phyloP scores from a whole-genome alignment of 768 basidiomycete genomes.

The Termitomyces sp. region DNA sequence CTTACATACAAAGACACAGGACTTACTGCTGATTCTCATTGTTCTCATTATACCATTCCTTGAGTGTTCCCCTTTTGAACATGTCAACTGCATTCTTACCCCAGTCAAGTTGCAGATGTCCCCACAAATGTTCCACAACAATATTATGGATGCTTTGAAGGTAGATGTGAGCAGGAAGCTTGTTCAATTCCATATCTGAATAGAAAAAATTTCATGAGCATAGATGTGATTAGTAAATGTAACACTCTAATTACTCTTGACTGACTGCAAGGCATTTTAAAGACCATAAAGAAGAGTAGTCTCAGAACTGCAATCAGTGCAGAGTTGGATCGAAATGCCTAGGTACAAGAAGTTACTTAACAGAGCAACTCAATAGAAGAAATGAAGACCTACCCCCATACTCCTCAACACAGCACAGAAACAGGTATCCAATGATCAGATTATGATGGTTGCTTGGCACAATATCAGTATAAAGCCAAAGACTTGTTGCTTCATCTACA shows the following conservation, averaged over 20 bases:
- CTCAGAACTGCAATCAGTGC: too few relatives aligned
- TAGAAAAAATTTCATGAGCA: too few relatives aligned
- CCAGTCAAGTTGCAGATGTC: slow-evolving; percentile 20
- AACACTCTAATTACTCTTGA: neutral
- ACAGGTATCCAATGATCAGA: slow-evolving; percentile 18
- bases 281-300: neutral
- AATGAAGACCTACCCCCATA: slow-evolving; percentile 23
- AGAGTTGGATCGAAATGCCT: neutral
- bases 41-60: neutral
- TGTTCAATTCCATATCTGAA: slow-evolving; percentile 20
- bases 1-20: slow-evolving; percentile 12
- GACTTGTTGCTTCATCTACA: slow-evolving; percentile 7
- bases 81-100: slow-evolving; percentile 22
- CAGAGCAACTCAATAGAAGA: neutral
- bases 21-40: slow-evolving; percentile 27
- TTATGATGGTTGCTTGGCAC: slow-evolving; percentile 7
- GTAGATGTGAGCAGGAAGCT: slow-evolving; percentile 7
- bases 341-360: neutral
- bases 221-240: neutral
- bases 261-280: neutral
- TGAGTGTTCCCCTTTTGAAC: slow-evolving; percentile 14
- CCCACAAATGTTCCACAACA: slow-evolving; percentile 32
- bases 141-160: slow-evolving; percentile 32
- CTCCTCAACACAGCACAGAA: slow-evolving; percentile 25
- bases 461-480: slow-evolving; percentile 11